phyloP scores from a whole-genome alignment of 2,329 filamentous ascomycete species.

The Venturia effusa region DNA sequence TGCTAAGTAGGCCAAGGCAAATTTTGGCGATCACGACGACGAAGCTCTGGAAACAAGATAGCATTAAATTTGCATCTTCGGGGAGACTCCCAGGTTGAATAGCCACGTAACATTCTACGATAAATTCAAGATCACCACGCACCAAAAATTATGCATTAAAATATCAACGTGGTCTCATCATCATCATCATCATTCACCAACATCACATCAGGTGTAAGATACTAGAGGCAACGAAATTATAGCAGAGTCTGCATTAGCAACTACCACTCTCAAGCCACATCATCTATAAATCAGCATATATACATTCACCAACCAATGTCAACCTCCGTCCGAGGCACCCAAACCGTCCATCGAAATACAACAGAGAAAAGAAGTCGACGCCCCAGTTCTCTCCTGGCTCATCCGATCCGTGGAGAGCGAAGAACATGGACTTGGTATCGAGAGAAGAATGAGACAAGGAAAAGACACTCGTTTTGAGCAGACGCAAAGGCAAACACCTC shows the following conservation, averaged over 20 bases:
- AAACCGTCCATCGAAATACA: background rate
- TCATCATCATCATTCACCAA: no score
- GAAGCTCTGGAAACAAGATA: background rate
- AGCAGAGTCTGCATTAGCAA: background rate
- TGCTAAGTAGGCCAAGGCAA: no score
- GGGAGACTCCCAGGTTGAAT: background rate
- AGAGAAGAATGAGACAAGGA: background rate
- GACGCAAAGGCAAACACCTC: background rate
- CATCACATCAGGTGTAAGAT: background rate
- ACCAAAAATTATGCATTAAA: background rate
- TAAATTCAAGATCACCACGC: background rate
- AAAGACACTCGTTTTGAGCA: background rate
- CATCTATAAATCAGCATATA: background rate
- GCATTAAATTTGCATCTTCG: background rate
- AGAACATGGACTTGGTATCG: background rate
- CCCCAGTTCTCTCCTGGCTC: background rate
- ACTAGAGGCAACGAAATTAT: background rate
- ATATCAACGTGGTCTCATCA: background rate
- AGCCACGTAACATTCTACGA: background rate
- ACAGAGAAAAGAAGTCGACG: background rate
- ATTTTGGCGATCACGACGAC: background rate
- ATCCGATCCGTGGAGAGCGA: background rate
- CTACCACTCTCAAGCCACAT: background rate
- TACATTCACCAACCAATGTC: background rate
- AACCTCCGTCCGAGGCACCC: background rate